Evolutionary conservation across 495 filamentous ascomycete species (phyloP), one percentile per base, ranked within the genome.

Genomic region (Choiromyces venosus): DNA sequence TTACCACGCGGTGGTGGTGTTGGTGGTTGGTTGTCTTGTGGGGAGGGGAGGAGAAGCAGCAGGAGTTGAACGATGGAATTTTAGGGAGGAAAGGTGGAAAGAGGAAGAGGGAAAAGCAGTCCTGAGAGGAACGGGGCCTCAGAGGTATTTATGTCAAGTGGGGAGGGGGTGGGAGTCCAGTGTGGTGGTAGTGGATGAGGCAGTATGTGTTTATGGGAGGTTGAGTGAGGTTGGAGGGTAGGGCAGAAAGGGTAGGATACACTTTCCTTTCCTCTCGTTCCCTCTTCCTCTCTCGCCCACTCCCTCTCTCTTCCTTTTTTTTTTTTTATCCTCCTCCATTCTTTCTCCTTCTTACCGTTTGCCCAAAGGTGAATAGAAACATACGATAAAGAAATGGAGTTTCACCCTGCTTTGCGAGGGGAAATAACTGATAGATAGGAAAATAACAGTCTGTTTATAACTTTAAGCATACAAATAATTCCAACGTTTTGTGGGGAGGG

Each of bases 71-170:
- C 65, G 65, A 68, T 64, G 70, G 61, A 56, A 61, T 33, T 10
- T 33, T 14, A 52, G 25, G 52, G 21, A 56, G 38, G 71, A n/a
- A 64, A 56, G 21, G 39, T 14, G 70, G 46, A 70, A 40, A 77
- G 52, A 64, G 77, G 75, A 71, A 78, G 72, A 69, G 42, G 67
- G 42, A 70, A 35, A 35, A 37, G 19, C 29, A 65, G 64, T 35
- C 68, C 70, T 44, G 46, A 37, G 39, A 56, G 29, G 52, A 56
- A 25, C 71, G 70, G 71, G 64, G 74, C 73, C 71, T 66, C 64
- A 73, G 69, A 68, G 71, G 73, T 82, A 82, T 82, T 82, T 73
- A 73, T 72, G 79, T 68, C 33, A 39, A 77, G 80, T 75, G 79
- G 69, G 76, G 70, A 38, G 73, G 68, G 56, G 46, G 44, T 65